Evolutionary conservation across 257 asterid genomes (phyloP), one percentile per base, ranked within the genome.

Genomic region (Sherardia arvensis): DNA sequence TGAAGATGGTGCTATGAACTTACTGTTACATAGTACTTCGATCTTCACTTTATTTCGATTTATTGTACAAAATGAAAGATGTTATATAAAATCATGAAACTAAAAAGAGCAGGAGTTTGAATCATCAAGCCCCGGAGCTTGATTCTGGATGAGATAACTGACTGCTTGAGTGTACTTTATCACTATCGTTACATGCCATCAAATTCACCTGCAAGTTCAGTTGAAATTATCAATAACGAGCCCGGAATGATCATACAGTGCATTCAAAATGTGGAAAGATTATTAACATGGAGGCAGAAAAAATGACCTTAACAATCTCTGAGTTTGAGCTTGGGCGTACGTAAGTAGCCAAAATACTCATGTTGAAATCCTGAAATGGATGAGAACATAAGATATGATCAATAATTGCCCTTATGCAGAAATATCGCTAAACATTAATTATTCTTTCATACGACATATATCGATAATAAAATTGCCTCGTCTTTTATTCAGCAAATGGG

Each of bases 321-420:
- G 91, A 83, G 66, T 79, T 79, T 63, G 96, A 84, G 83, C 84
- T 84, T 67, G 97, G 96, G 64, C 88, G 91, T 66, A 80, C 65
- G 68, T 86, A 91, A 53, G 95, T 90, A 20, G 95, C 98, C 85
- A 91, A 83, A 66, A 91, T 64, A 64, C 98, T 88, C 89, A 87
- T 73, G 84, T 75, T 84, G 73, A 91, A 91, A 70, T 88, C 96
- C 98, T 91, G 83, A 25, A 59, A 74, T 33, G 81, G 70, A 72
- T 70, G 23, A 59, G 47, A 30, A 53, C 0, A 40, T 2, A 14
- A 43, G 51, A 43, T 43, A 43, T 43, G 54, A 56, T 48, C 65
- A 75, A 26, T 61, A 73, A 28, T 3, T 17, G 54, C 20, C 22
- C 21, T 43, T 67, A n/a, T 59, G 56, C 53, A 38, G 34, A 18